phyloP scores from a whole-genome alignment of 257 asterid genomes.

The Solanum neorickii region DNA sequence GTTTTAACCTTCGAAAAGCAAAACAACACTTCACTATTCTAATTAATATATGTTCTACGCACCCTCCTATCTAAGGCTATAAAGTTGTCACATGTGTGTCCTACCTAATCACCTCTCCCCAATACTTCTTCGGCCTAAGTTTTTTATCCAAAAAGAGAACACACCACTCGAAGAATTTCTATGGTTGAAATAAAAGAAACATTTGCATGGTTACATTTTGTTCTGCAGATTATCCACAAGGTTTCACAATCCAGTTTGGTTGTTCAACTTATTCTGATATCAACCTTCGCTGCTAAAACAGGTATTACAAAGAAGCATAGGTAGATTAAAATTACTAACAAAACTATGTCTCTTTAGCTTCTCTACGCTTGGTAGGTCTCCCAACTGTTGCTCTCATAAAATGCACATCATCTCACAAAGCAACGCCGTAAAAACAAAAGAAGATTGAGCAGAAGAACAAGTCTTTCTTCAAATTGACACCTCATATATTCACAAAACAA shows the following conservation, averaged over 20 bases:
- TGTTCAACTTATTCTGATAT: neutral
- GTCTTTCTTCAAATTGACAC: slow-evolving; percentile 15
- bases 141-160: neutral
- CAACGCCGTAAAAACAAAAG: neutral
- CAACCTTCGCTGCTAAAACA: neutral
- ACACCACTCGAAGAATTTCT: neutral
- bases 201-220: neutral
- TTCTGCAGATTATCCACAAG: neutral
- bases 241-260: neutral
- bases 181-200: neutral
- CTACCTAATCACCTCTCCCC: neutral
- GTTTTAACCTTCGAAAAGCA: neutral
- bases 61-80: neutral
- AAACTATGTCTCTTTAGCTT: neutral
- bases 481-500: slow-evolving; percentile 49
- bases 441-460: neutral
- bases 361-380: neutral
- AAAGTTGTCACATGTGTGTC: neutral
- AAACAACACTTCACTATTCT: neutral
- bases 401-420: neutral
- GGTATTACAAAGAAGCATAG: neutral
- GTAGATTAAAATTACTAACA: neutral
- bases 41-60: neutral
- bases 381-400: neutral
- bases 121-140: no score